Evolutionary conservation across 176 grass and related monocot genomes (phyloP), one percentile per base, ranked within the genome.

Genomic region (Triticum turgidum): DNA sequence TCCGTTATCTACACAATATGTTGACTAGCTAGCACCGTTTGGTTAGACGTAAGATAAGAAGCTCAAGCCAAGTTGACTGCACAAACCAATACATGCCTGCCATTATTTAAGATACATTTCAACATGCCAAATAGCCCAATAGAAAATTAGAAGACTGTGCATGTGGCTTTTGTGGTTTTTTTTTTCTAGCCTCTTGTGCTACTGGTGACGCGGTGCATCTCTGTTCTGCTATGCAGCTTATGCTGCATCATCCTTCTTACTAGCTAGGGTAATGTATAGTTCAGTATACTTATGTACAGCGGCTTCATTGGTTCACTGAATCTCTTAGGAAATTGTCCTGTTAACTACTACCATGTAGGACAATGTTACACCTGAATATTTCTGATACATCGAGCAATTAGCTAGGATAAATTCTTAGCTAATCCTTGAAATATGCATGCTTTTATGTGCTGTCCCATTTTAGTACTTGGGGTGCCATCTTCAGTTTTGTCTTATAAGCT

Each of bases 371-470:
- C 25, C 27, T 75, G 44, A 21, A 9, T 82, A 62, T 77, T 33
- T 54, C 25, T 22, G 29, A 34, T 69, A 21, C 56, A 61, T 13
- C 49, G 66, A 73, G 67, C 17, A 42, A 42, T 25, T 80, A 73
- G 61, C 61, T 67, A 80, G 82, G 82, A 78, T 13, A 84, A 77
- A 47, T 62, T 74, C 49, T 65, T 77, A 79, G 51, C 69, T 25
- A 49, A 49, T 83, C 21, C 61, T 79, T 61, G 45, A 33, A 45
- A 73, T 25, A 73, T 73, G 24, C 70, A 73, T 14, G 9, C 27
- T 35, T 4, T 33, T 67, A 14, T 66, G 3, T 32, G 9, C 18
- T 63, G 18, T 72, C 7, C 54, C 78, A 47, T 12, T 59, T 25
- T 18, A 20, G 20, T 29, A 76, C 15, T 15, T 85, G 30, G 6